These are phyloP conservation scores for Salvia sclarea DNA, from an alignment of 305 asterid species.

Conservation along the genomic window DNA sequence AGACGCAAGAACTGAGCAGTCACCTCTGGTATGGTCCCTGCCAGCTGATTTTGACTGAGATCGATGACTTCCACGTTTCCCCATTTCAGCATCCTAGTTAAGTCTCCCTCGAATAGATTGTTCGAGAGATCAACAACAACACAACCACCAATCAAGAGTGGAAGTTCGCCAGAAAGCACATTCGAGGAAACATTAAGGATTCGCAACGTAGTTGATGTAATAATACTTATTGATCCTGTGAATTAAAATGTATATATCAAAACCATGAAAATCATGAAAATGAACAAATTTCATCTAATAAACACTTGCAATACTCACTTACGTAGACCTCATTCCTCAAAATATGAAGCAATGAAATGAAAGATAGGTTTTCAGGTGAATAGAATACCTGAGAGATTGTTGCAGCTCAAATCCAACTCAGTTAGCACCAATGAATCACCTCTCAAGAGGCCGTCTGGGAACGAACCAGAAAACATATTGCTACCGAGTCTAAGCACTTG, in stretches of 20 bases:
- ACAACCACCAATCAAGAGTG: conserved; percentile 64
- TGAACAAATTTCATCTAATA: not conserved
- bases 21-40: conserved; percentile 65
- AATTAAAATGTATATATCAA: not conserved
- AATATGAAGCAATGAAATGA: not conserved
- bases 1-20: conserved; percentile 74
- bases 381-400: conserved; percentile 72
- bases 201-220: conserved; percentile 69
- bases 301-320: conserved; percentile 12
- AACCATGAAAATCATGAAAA: not conserved
- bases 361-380: not conserved
- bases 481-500: conserved; percentile 70
- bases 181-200: conserved; percentile 73
- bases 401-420: conserved; percentile 83
- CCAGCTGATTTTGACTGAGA: conserved; percentile 67
- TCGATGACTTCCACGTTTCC: conserved; percentile 69
- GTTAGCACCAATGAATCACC: conserved; percentile 80
- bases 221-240: conserved; percentile 61
- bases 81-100: conserved; percentile 77
- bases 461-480: conserved; percentile 68
- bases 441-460: conserved; percentile 72
- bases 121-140: conserved; percentile 66
- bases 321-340: not conserved
- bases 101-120: conserved; percentile 70
- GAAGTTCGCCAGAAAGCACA: conserved; percentile 72